A percentile compares a stretch with the other conserved stretches of the same genome.
Evolutionary conservation across 305 asterid genomes (phyloP).

Genomic region (Solanum hybrid): DNA sequence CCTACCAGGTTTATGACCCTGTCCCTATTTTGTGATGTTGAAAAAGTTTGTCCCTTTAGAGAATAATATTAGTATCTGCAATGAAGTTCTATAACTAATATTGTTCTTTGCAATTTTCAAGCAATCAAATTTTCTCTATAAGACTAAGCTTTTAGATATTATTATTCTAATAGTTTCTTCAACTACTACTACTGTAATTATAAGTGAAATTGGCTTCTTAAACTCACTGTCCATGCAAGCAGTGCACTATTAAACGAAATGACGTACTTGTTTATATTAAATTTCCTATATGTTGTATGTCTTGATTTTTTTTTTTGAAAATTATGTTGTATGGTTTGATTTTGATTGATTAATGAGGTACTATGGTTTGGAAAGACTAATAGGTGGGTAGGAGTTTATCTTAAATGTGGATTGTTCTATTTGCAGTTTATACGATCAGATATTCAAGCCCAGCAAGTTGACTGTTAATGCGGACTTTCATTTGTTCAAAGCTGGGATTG

Average conservation of each 20-base stretch:
- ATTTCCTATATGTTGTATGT: background rate
- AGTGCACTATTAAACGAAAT: background rate
- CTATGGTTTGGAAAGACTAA: background rate
- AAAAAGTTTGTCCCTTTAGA: background rate
- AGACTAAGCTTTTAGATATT: background rate
- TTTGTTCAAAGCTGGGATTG: constrained; percentile 84
- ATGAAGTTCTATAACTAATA: background rate
- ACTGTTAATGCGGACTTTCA: constrained; percentile 71
- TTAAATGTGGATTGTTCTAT: background rate
- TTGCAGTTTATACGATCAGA: constrained; percentile 79
- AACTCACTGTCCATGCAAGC: background rate
- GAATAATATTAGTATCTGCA: background rate
- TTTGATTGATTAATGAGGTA: background rate
- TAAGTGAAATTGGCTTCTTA: background rate
- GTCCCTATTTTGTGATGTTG: background rate
- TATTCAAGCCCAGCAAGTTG: constrained; percentile 77
- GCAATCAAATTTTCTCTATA: background rate
- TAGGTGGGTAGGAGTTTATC: background rate
- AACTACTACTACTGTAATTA: background rate
- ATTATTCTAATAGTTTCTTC: background rate
- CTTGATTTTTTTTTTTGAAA: background rate
- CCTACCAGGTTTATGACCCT: background rate
- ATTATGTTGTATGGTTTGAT: background rate
- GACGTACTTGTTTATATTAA: background rate
- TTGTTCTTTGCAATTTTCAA: background rate